Evolutionary conservation across 768 basidiomycete genomes (phyloP).

Genomic region (Tulasnella calospora): DNA sequence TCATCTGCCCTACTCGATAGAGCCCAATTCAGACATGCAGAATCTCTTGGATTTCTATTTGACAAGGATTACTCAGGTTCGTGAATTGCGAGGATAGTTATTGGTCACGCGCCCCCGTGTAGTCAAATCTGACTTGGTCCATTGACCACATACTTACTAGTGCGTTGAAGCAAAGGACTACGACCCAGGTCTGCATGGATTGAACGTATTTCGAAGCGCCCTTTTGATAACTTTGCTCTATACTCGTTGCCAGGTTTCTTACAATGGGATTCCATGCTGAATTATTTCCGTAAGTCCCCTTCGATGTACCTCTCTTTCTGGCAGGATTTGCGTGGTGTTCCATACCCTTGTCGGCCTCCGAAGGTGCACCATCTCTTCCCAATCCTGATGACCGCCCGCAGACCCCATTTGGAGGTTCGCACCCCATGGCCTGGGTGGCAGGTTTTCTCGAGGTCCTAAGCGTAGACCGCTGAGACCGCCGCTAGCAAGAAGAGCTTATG

Average conservation of each 20-base stretch:
- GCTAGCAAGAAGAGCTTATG: background rate
- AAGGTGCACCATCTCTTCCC: background rate
- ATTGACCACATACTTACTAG: slow-evolving; percentile 47
- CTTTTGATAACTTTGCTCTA: background rate
- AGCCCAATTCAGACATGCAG: slow-evolving; percentile 71
- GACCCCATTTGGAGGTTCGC: background rate
- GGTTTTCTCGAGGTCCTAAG: background rate
- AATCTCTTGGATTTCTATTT: slow-evolving; percentile 64
- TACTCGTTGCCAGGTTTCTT: slow-evolving; percentile 37
- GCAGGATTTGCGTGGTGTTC: background rate
- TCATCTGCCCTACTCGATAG: slow-evolving; percentile 70
- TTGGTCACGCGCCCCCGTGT: slow-evolving; percentile 39
- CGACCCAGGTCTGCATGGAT: slow-evolving; percentile 52
- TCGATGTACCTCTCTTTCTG: background rate
- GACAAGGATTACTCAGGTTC: slow-evolving; percentile 22
- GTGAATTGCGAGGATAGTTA: background rate
- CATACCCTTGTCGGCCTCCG: background rate
- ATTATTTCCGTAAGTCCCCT: slow-evolving; percentile 44
- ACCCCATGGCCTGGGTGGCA: background rate
- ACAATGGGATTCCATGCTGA: slow-evolving; percentile 75
- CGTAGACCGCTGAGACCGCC: background rate
- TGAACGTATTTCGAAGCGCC: background rate
- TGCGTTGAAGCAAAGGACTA: slow-evolving; percentile 75
- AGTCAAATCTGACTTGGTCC: background rate
- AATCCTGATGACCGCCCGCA: no score